Evolutionary conservation across 1,284 basidiomycete species (phyloP).

Genomic region (Rhodofomes roseus): DNA sequence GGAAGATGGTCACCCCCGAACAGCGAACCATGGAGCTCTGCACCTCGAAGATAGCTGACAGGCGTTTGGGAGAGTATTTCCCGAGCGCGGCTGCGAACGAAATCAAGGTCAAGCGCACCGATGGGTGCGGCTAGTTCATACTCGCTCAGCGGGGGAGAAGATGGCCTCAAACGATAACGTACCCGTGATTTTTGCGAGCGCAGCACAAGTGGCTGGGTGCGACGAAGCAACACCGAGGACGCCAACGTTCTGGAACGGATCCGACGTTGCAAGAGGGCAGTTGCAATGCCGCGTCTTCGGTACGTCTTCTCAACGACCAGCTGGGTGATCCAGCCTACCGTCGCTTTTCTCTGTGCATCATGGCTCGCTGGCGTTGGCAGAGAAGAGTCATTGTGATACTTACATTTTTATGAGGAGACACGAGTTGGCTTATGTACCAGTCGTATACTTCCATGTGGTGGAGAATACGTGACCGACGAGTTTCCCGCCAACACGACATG

Average conservation of each 20-base stretch:
- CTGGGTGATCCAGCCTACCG: background rate
- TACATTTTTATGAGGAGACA: too few relatives aligned
- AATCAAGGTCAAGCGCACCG: background rate
- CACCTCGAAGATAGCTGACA: background rate
- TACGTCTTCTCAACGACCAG: background rate
- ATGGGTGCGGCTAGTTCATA: background rate
- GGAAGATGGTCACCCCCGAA: background rate
- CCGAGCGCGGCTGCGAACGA: background rate
- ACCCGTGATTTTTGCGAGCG: background rate
- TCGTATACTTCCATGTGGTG: background rate
- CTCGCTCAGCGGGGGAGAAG: background rate
- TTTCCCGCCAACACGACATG: background rate
- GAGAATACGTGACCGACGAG: background rate
- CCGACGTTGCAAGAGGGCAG: background rate
- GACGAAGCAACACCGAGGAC: background rate
- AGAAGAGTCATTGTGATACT: background rate
- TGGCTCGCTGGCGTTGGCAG: too few relatives aligned
- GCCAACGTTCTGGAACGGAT: background rate
- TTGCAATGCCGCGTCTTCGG: background rate
- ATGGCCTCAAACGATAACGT: background rate
- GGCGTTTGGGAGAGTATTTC: background rate
- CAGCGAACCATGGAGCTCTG: background rate
- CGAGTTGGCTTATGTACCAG: background rate
- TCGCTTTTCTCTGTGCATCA: background rate
- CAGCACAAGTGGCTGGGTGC: background rate